A percentile compares a stretch with the other conserved stretches of the same genome.
Conservation (phyloP, 352 stramenopile species). For the Phytopythium boreale region DNA sequence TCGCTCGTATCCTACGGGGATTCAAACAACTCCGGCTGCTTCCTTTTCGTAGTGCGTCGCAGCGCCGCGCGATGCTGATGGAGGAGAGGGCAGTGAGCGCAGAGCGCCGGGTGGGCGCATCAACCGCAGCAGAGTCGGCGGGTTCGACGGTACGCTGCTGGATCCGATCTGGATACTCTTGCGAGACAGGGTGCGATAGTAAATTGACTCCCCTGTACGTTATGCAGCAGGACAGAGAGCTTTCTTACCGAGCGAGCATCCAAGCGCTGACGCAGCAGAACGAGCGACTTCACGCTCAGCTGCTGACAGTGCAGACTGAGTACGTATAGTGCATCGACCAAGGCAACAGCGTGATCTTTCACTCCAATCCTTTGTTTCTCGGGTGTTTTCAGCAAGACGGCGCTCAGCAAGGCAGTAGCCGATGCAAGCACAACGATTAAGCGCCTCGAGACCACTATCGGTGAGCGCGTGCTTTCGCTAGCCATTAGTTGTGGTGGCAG, state of each 20-base stretch:
- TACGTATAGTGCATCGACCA: neutral
- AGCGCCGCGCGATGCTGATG: conserved; percentile 10
- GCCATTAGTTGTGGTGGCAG: neutral
- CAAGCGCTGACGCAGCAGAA: conserved; percentile 21
- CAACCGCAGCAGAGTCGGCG: neutral
- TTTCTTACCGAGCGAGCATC: conserved; percentile 9
- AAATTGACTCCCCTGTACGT: neutral
- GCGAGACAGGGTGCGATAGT: neutral
- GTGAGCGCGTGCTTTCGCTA: neutral
- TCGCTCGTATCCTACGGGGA: no score
- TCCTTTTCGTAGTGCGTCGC: neutral
- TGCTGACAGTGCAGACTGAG: conserved; percentile 14
- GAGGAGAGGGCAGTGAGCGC: conserved; percentile 13
- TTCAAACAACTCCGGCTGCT: no score
- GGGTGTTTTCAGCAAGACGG: neutral
- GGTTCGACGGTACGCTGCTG: neutral
- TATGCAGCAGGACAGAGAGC: neutral
- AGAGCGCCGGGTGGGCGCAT: conserved; percentile 8
- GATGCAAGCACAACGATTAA: neutral
- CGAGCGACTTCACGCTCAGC: conserved; percentile 21
- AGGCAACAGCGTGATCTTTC: neutral
- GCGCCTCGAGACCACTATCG: neutral
- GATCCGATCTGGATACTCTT: neutral
- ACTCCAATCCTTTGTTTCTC: neutral
- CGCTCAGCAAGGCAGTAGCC: neutral